Base-by-base conservation (phyloP, 805 yeast species). In the Cyberlindnera bimundalis region DNA sequence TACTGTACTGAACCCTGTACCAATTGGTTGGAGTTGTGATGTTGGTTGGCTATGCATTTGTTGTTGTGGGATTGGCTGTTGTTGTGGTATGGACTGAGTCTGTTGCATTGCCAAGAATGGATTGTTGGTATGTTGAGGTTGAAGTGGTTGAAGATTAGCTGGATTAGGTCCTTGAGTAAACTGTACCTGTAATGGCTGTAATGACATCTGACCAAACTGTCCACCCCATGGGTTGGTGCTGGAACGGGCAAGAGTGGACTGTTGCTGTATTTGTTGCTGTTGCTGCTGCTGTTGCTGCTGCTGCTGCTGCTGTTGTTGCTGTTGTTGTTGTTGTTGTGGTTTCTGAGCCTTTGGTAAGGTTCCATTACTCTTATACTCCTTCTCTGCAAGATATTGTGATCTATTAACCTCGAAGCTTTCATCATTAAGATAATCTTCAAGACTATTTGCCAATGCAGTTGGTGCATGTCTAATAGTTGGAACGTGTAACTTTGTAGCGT, bases 391-490 rank as follows among this genome's bases (percentile, higher is more conserved):
- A 55, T 84, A 88, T 56, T 85, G 95, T 45, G 79, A 68, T 60
- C 95, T 76, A 59, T 86, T 88, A 8, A 67, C 64, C 51, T 88
- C 96, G 62, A 88, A 88, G 52, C 82, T 81, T 8, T 90, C 88
- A 58, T 91, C 97, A 50, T 81, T 75, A 50, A 93, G 67, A 61
- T 91, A 95, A 52, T 90, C 96, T 58, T 88, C 93, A 46, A 93
- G 74, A 12, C 95, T 81, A 25, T 80, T 74, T 3, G 96, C 84
- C 48, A 93, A 71, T 19, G 96, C 93, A 2, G 97, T 90, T 17
- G 97, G 97, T 2, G 98, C 98, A 64, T 93, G 99, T 59, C 87
- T 87, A 46, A 93, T 90, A 12, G 96, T 90, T 27, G 99, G 99
- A 25, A 93, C 96, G 55, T 83, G 90, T 50, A 91, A 68, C 55